These are phyloP conservation scores for Thermomyces lanuginosus DNA, from an alignment of 2,329 filamentous ascomycete species.

Conservation along the genomic window DNA sequence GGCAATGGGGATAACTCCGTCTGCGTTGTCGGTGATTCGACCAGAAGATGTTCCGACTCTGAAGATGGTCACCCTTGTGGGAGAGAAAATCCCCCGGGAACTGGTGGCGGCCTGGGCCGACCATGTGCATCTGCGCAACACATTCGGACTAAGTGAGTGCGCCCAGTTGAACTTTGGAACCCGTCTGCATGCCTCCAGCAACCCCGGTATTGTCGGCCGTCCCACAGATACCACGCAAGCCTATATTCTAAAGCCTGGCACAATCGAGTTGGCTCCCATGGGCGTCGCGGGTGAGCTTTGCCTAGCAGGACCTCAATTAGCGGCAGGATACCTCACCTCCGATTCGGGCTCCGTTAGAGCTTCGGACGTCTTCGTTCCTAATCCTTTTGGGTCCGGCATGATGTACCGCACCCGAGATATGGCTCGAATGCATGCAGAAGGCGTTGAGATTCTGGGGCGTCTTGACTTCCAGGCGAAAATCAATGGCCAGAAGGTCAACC, in stretches of 20 bases:
- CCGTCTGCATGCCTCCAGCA: conserved; percentile 1
- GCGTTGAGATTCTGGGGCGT: conserved; percentile 2
- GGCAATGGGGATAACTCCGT: conserved; percentile 42
- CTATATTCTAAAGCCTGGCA: conserved; percentile 1
- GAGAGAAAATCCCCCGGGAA: background rate
- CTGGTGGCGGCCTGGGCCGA: background rate
- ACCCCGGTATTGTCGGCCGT: background rate
- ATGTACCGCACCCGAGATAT: conserved; percentile 2
- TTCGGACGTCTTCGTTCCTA: background rate
- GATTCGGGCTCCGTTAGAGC: background rate
- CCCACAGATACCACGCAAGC: background rate
- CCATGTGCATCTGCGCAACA: background rate
- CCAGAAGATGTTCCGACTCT: conserved; percentile 1
- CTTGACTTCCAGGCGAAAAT: conserved; percentile 2
- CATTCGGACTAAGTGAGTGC: conserved; percentile 4
- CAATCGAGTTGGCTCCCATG: conserved; percentile 1
- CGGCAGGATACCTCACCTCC: conserved; percentile 1
- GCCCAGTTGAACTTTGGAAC: conserved; percentile 3
- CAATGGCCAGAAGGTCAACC: conserved; percentile 1
- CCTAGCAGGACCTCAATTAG: conserved; percentile 1
- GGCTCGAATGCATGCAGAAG: background rate
- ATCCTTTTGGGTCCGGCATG: background rate
- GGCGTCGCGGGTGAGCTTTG: background rate
- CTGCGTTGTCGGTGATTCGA: conserved; percentile 33
- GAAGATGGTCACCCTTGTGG: background rate